These are phyloP conservation scores for Tillandsia leiboldiana DNA, from an alignment of 176 grass and related monocot species.

Conservation along the genomic window DNA sequence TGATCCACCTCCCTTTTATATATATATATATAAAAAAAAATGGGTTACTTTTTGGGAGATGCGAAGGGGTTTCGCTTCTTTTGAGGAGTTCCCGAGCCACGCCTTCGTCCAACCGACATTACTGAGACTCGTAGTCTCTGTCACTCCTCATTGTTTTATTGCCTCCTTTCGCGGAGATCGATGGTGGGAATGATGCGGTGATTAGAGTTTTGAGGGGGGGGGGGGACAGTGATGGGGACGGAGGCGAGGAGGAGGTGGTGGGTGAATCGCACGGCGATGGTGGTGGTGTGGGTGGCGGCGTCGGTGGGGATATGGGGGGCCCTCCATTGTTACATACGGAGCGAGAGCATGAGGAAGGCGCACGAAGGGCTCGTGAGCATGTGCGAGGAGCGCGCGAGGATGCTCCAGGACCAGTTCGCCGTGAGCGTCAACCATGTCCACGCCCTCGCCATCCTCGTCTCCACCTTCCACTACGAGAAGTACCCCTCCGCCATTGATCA, in stretches of 20 bases:
- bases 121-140: slow-evolving; percentile 9
- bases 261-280: slow-evolving; percentile 18
- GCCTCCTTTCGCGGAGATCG: slow-evolving; percentile 28
- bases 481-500: slow-evolving; percentile 63
- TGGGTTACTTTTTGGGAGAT: slow-evolving; percentile 19
- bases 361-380: slow-evolving; percentile 65
- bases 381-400: slow-evolving; percentile 93
- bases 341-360: slow-evolving; percentile 56
- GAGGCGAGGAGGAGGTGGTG: slow-evolving; percentile 28
- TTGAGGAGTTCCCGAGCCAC: slow-evolving; percentile 59
- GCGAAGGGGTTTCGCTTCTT: slow-evolving; percentile 57
- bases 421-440: slow-evolving; percentile 91
- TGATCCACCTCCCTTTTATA: no score
- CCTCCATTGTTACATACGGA: slow-evolving; percentile 48
- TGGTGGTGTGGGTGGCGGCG: slow-evolving; percentile 22
- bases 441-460: slow-evolving; percentile 77
- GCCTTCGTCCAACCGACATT: slow-evolving; percentile 14
- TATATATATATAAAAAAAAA: neutral
- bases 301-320: slow-evolving; percentile 32
- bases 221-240: slow-evolving; percentile 8
- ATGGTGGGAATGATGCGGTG: slow-evolving; percentile 33
- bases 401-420: slow-evolving; percentile 96
- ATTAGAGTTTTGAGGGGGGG: neutral
- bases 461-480: slow-evolving; percentile 88
- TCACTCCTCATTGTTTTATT: neutral